Evolutionary conservation across 75 land plant genomes (phyloP).

Genomic region (Adiantum capillusveneris): DNA sequence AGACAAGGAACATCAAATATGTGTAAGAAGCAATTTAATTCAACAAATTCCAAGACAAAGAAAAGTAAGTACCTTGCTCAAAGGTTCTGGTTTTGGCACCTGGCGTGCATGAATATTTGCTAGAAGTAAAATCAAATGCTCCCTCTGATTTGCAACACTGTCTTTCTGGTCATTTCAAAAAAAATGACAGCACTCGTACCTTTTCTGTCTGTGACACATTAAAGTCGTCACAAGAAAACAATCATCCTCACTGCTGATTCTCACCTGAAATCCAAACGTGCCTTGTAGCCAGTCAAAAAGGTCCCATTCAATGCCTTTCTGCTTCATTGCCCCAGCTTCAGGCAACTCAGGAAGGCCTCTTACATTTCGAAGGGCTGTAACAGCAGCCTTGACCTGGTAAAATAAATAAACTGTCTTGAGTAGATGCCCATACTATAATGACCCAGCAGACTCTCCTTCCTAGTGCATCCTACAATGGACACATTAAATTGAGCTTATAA

Average conservation of each 20-base stretch:
- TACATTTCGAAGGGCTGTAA: slow-evolving; percentile 65
- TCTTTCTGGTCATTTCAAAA: slow-evolving; percentile 54
- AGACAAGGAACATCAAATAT: not conserved
- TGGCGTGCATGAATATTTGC: slow-evolving; percentile 91
- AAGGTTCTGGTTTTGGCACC: slow-evolving; percentile 56
- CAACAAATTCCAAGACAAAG: too few relatives aligned
- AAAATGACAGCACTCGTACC: not conserved
- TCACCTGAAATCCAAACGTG: slow-evolving; percentile 99
- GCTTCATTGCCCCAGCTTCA: slow-evolving; percentile 13
- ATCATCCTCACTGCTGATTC: too few relatives aligned
- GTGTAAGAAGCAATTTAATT: not conserved
- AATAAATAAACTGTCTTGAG: not conserved
- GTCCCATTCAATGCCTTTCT: slow-evolving; percentile 64
- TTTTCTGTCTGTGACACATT: not conserved
- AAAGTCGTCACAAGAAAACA: not conserved
- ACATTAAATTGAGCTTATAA: too few relatives aligned
- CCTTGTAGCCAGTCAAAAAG: slow-evolving; percentile 94
- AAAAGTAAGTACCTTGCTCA: slow-evolving; percentile 45
- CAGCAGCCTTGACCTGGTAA: slow-evolving; percentile 87
- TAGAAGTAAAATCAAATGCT: slow-evolving; percentile 90
- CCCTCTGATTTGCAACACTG: slow-evolving; percentile 94
- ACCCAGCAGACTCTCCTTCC: too few relatives aligned
- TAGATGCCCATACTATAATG: too few relatives aligned
- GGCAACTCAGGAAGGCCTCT: slow-evolving; percentile 86
- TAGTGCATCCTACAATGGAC: too few relatives aligned